phyloP scores from a whole-genome alignment of 257 asterid species.

The Solanum chilense region DNA sequence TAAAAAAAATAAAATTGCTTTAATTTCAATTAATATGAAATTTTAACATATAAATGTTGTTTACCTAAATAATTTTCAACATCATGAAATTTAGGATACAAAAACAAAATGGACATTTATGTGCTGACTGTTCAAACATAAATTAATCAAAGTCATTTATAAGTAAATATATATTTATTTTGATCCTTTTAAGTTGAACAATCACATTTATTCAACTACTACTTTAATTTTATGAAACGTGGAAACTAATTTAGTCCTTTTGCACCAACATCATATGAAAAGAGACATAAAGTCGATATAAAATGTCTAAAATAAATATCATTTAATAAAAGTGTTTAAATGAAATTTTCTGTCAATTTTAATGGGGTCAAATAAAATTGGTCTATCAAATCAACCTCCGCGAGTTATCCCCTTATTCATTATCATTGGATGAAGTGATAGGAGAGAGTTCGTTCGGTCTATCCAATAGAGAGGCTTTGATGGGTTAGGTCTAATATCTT shows the following conservation, averaged over 20 bases:
- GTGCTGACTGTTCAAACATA: not conserved
- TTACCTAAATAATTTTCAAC: not conserved
- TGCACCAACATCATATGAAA: not conserved
- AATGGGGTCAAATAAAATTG: too few species aligned
- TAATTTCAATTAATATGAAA: too few species aligned
- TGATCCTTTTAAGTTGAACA: not conserved
- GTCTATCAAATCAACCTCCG: too few species aligned
- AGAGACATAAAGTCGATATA: not conserved
- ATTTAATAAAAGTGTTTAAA: too few species aligned
- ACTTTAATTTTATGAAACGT: not conserved
- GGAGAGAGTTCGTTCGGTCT: too few species aligned
- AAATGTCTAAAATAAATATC: too few species aligned
- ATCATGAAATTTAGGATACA: not conserved
- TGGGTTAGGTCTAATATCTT: too few species aligned
- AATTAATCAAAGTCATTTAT: not conserved
- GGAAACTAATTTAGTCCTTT: not conserved
- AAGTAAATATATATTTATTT: not conserved
- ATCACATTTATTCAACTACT: not conserved
- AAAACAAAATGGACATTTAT: not conserved
- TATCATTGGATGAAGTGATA: too few species aligned
- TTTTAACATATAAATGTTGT: too few species aligned
- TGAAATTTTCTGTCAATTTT: rapidly evolving
- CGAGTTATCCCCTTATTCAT: rapidly evolving
- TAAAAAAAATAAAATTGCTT: not conserved
- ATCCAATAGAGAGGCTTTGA: too few species aligned